Base-by-base conservation (phyloP, 2,329 filamentous ascomycete species). In the Curvularia sp. region DNA sequence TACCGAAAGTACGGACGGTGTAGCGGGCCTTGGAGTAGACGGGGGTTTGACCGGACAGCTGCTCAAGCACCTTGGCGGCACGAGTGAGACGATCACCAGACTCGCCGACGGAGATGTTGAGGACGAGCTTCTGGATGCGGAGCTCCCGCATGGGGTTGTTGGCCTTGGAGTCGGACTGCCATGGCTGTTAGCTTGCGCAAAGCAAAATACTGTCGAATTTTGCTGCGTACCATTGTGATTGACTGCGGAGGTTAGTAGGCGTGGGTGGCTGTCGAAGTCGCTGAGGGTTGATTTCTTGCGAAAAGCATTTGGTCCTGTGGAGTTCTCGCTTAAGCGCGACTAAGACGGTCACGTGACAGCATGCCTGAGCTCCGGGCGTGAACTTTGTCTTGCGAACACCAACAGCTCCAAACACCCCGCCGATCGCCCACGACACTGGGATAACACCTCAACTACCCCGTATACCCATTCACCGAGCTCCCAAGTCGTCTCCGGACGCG, bases 11-110 rank as follows among this genome's bases (percentile, higher is more conserved):
- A 86, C 95, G 94, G 88, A 99, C 95, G 75, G 95, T 99, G 90
- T 98, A 99, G 80, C 95, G 92, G 83, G 95, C 95, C 91, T 99
- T 99, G 93, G 92, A 96, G 93, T 99, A 99, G 85, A 99, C 95
- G 77, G 95, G 95, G 76, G 95, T 98, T 88, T 99, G 95, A 93
- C 95, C 95, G 84, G 88, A 92, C 82, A 99, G 87, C 88, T 99
- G 95, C 88, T 99, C 95, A 77, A 99, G 88, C 88, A 99, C 95
- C 89, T 99, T 99, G 80, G 95, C 95, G 81, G 95, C 95, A 90
- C 95, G 92, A 77, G 95, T 99, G 81, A 99, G 90, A 89, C 95
- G 96, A 86, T 99, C 95, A 92, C 95, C 95, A 90, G 94, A 98
- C 88, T 99, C 95, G 85, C 95, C 95, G 78, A 99, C 95, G 76